These are phyloP conservation scores for Trametes cubensis DNA, from an alignment of 768 basidiomycete species.

Conservation along the genomic window DNA sequence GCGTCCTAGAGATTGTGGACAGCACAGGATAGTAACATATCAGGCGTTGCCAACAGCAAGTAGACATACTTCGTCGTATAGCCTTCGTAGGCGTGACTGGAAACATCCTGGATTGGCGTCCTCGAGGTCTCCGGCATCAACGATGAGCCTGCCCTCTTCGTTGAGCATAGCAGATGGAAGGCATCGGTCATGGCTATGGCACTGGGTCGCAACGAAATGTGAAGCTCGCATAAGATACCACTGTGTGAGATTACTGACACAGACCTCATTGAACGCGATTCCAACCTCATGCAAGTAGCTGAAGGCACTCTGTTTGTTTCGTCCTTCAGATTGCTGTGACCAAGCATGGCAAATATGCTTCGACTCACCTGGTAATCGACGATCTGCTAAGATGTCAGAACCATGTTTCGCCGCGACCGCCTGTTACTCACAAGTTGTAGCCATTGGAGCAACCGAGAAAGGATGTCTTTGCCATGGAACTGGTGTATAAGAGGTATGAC, in stretches of 20 bases:
- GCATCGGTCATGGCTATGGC: constrained; percentile 11
- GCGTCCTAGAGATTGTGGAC: background rate
- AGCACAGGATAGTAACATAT: too few relatives aligned
- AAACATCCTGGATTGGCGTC: constrained; percentile 12
- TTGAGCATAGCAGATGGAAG: constrained; percentile 14
- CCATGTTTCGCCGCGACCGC: too few relatives aligned
- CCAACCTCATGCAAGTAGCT: background rate
- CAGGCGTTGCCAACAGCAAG: too few relatives aligned
- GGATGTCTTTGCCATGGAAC: constrained; percentile 6
- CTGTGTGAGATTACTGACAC: background rate
- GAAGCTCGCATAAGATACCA: too few relatives aligned
- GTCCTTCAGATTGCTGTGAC: too few relatives aligned
- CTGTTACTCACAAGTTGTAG: constrained; percentile 10
- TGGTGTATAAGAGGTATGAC: background rate
- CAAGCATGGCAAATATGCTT: background rate
- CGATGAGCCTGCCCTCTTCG: constrained; percentile 8
- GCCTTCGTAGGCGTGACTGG: constrained; percentile 5
- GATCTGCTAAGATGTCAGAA: background rate
- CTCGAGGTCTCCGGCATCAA: constrained; percentile 7
- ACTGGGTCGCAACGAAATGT: background rate
- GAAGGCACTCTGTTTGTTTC: constrained; percentile 1
- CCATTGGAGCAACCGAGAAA: constrained; percentile 7
- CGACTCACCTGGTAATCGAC: constrained; percentile 12
- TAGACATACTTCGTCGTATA: constrained; percentile 13
- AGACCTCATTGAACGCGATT: constrained; percentile 7